Base-by-base conservation (phyloP, 1,284 basidiomycete species). In the Puccinia hordei region DNA sequence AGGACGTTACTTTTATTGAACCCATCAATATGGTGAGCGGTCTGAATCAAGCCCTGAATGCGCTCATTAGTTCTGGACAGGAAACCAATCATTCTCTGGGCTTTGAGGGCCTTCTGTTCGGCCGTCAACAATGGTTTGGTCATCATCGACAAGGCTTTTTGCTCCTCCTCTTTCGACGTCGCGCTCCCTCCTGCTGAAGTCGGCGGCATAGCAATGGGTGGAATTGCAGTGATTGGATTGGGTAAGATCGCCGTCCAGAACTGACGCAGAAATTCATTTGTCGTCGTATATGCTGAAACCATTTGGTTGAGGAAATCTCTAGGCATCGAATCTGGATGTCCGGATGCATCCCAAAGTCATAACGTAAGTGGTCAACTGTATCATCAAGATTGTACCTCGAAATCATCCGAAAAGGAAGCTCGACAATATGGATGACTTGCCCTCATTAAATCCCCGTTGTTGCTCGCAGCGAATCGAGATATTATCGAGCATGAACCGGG, bases 241-340 rank as follows among this genome's bases (percentile, higher is more conserved):
- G 95, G 95, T 80, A 95, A 92, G 72, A 93, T 89, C 0, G 94
- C 90, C 13, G 91, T 89, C 95, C 95, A 99, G 85, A 95, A 98
- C 85, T 98, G 96, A 13, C 96, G 90, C 13, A 99, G 88, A 85
- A 98, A 98, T 86, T 99, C 96, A 83, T 93, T 95, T 1, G 95
- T 92, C 0, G 95, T 92, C 0, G 93, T 94, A 84, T 98, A 94
- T 83, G 93, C 92, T 0, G 92, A 92, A 12, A 90, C 90, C 89
- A 98, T 92, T 85, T 93, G 91, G 73, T 90, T 88, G 82, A 93
- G 90, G 30, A 98, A 87, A 0, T 87, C 87, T 41, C 92, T 90
- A 0, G 95, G 94, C 33, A 98, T 90, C 41, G 92, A 90, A 80
- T 90, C 93, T 94, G 82, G 6, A 9, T 59, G 2, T 30, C 6